Percentiles rank a stretch among this genome's conserved stretches.
These are phyloP conservation scores for Dalbergia cochinchinensis DNA, from an alignment of 306 rosid species.

Conservation along the genomic window DNA sequence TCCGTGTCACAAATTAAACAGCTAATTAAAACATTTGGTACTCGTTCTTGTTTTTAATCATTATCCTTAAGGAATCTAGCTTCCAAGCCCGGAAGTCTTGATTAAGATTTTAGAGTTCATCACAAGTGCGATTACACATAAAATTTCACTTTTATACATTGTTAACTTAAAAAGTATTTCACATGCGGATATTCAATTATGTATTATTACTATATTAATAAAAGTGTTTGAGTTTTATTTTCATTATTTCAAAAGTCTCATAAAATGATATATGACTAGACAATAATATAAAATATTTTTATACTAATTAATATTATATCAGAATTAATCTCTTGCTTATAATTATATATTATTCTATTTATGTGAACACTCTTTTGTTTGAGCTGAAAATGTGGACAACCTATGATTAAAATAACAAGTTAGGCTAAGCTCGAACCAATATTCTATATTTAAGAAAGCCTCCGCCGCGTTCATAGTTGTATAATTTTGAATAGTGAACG, in stretches of 20 bases:
- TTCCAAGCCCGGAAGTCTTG: background rate
- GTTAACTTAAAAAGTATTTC: too few species aligned
- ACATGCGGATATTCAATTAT: too few species aligned
- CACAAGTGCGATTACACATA: background rate
- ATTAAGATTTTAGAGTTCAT: background rate
- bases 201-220: too few species aligned
- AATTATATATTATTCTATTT: conserved; percentile 1
- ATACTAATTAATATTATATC: too few species aligned
- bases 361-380: conserved; percentile 14
- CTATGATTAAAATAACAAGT: background rate
- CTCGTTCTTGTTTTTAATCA: conserved; percentile 5
- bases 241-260: too few species aligned
- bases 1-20: background rate
- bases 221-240: too few species aligned
- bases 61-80: conserved; percentile 6
- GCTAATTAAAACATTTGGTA: background rate
- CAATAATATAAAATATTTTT: too few species aligned
- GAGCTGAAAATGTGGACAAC: conserved; percentile 10
- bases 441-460: too few species aligned
- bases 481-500: conserved; percentile 12
- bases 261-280: too few species aligned
- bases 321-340: background rate
- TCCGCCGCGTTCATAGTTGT: conserved; percentile 8
- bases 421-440: background rate
- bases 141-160: too few species aligned